phyloP scores from a whole-genome alignment of 208 protist genomes.

The Leishmania mexicana region DNA sequence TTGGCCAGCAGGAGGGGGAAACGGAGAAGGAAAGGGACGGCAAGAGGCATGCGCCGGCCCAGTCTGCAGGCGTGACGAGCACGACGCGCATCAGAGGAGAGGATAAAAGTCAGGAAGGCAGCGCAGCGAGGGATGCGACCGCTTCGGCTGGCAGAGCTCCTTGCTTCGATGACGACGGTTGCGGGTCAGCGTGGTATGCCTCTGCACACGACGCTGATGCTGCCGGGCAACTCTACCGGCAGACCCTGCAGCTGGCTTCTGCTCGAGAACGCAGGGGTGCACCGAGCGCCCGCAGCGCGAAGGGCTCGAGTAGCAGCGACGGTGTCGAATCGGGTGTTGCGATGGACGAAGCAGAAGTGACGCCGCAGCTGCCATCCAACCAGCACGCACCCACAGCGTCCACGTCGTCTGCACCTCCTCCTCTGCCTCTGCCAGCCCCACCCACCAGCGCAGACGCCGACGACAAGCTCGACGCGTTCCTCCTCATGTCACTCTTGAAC shows the following conservation, averaged over 20 bases:
- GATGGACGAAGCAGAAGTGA: neutral
- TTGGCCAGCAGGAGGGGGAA: constrained; percentile 14
- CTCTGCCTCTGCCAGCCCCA: neutral
- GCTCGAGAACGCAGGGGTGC: neutral
- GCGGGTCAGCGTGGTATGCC: neutral
- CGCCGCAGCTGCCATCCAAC: neutral
- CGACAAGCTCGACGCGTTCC: constrained; percentile 22
- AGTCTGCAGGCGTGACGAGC: neutral
- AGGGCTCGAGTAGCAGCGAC: neutral
- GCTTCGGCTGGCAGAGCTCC: neutral
- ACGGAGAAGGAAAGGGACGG: neutral
- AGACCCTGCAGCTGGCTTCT: constrained; percentile 5
- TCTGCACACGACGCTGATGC: constrained; percentile 9
- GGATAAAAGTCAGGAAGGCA: neutral
- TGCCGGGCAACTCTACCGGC: constrained; percentile 25
- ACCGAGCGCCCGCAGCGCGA: neutral
- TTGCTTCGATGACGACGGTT: neutral
- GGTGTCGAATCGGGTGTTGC: neutral
- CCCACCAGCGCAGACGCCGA: constrained; percentile 12
- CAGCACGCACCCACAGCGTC: neutral
- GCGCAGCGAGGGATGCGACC: neutral
- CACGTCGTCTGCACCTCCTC: neutral
- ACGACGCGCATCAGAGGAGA: neutral
- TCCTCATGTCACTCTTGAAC: constrained; percentile 31
- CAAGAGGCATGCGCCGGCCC: neutral